Conservation (phyloP, 169 alveolate species). For the Sarcocystis neurona region DNA sequence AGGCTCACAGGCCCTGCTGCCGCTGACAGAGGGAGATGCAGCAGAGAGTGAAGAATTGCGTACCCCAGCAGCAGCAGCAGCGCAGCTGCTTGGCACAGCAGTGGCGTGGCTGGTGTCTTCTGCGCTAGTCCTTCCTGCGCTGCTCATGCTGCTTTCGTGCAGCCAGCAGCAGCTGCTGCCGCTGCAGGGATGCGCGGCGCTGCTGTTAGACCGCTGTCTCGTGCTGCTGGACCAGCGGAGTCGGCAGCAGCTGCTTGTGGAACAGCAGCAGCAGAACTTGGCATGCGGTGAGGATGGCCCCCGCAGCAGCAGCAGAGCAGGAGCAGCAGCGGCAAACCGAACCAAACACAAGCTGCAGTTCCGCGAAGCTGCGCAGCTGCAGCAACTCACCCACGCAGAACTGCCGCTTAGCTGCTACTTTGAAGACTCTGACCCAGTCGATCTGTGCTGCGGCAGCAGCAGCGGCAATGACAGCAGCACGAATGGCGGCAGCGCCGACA, state of each 20-base stretch:
- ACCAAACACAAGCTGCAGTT: neutral
- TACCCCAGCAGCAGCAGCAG: too few species aligned
- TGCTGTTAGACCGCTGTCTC: neutral
- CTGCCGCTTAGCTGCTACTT: neutral
- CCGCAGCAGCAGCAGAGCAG: neutral
- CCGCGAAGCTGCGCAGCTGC: neutral
- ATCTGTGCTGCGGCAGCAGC: neutral
- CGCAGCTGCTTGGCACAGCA: too few species aligned
- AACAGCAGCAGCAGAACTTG: too few species aligned
- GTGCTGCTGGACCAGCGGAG: neutral
- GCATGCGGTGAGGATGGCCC: neutral
- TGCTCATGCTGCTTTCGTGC: neutral
- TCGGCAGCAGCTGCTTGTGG: too few species aligned
- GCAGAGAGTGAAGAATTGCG: too few species aligned
- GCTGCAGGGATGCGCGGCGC: neutral
- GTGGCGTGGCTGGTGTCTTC: slow-evolving; percentile 6
- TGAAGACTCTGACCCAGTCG: neutral
- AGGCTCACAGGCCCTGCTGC: too few species aligned
- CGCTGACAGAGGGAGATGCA: too few species aligned
- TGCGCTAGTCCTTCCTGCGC: neutral
- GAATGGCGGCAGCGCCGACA: neutral
- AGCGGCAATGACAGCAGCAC: neutral
- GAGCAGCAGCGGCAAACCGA: neutral
- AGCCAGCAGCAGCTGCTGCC: neutral
- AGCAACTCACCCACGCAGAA: neutral